A percentile compares a stretch with the other conserved stretches of the same genome.
These are phyloP conservation scores for Aspergillus carlsbadensis DNA, from an alignment of 495 filamentous ascomycete species.

Conservation along the genomic window DNA sequence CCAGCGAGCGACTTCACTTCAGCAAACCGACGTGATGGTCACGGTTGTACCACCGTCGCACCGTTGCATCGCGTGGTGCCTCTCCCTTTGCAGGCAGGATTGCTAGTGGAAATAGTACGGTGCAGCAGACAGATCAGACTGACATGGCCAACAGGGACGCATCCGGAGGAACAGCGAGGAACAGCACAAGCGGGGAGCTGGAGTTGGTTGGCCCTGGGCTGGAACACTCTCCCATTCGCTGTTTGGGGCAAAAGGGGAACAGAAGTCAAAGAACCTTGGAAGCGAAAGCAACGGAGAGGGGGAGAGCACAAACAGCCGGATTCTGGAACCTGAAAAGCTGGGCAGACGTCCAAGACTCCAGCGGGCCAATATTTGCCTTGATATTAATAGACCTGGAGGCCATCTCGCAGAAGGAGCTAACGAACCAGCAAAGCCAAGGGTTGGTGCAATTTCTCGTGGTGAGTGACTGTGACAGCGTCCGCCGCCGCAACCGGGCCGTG, in stretches of 20 bases:
- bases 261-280: background rate
- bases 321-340: background rate
- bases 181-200: slow-evolving; percentile 11
- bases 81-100: background rate
- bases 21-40: background rate
- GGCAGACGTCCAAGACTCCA: background rate
- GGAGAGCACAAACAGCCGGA: too few relatives aligned
- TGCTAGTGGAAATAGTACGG: slow-evolving; percentile 18
- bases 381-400: slow-evolving; percentile 1
- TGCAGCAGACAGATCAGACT: slow-evolving; percentile 11
- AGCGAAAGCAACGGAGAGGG: too few relatives aligned
- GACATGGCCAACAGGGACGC: slow-evolving; percentile 14
- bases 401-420: background rate
- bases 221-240: background rate
- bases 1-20: background rate
- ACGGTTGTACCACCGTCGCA: slow-evolving; percentile 11
- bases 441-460: too few relatives aligned
- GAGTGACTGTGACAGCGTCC: too few relatives aligned
- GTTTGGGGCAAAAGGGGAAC: background rate
- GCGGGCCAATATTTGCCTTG: background rate
- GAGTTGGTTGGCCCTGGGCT: background rate
- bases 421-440: too few relatives aligned
- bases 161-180: background rate
- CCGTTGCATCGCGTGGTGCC: slow-evolving; percentile 12
- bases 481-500: too few relatives aligned